Base-by-base conservation (phyloP, 2,329 filamentous ascomycete species). In the Trichoderma sp. region DNA sequence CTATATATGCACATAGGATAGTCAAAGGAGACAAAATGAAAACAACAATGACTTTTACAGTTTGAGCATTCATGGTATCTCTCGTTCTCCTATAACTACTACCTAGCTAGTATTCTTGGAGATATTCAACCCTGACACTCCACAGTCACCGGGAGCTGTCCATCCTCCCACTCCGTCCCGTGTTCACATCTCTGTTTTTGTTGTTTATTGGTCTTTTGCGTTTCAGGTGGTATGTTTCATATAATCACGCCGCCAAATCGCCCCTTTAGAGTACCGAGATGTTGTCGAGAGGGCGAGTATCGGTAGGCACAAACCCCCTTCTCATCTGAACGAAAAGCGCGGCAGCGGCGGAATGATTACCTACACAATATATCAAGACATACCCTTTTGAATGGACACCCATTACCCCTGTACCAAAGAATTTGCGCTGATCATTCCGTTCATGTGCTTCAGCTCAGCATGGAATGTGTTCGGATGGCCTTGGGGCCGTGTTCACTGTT, bases 401-500 rank as follows among this genome's bases (percentile, higher is more conserved):
- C 56, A 39, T 52, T 48, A 39, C 21, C 21, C 21, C 21, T 24
- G 21, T 24, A 24, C 21, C 21, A 24, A 24, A 3, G 21, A n/a
- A n/a, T 24, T 24, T 24, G 21, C 21, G 3, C 21, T 24, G 21
- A 24, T 2, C 3, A 24, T 24, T 24, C 21, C 21, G 21, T 24
- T 24, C 21, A 24, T 24, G 21, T 3, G 21, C 21, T 57, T 52
- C 30, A 84, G 61, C 77, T 77, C 26, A 85, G 78, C 81, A 85
- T 82, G 3, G 82, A 84, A 71, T 85, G 82, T 52, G 78, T 80
- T 52, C 82, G 78, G 65, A 85, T 79, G 12, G 76, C 83, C 77
- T 84, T 85, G 67, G 83, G 83, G 1, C 83, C 83, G 48, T 84
- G 72, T 65, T 85, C 83, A 68, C 83, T 85, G 61, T 55, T 44